Evolutionary conservation across 2,329 filamentous ascomycete species (phyloP).

Genomic region (Pseudonectria foliicola): DNA sequence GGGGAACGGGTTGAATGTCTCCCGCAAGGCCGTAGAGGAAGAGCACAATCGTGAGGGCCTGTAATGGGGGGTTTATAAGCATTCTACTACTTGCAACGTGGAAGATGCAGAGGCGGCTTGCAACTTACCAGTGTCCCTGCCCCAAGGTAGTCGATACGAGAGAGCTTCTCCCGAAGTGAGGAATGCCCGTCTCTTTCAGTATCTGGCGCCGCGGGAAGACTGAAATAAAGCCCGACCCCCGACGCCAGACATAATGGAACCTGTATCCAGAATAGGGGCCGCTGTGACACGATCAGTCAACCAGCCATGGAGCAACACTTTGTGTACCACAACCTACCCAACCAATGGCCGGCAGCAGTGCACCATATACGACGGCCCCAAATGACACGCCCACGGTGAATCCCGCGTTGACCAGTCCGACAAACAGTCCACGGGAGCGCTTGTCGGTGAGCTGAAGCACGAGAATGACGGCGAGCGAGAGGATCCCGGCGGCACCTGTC

Average conservation of each 20-base stretch:
- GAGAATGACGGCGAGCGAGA: slow-evolving; percentile 67
- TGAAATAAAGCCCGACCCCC: slow-evolving; percentile 55
- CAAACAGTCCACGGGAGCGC: slow-evolving; percentile 61
- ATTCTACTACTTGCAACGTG: neutral
- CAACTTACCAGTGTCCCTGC: slow-evolving; percentile 54
- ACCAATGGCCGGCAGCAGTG: slow-evolving; percentile 54
- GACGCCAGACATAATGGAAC: slow-evolving; percentile 55
- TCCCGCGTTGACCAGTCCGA: slow-evolving; percentile 66
- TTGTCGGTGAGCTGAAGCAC: slow-evolving; percentile 66
- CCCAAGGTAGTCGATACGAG: slow-evolving; percentile 67
- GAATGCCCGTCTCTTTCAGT: slow-evolving; percentile 5
- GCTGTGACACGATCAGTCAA: no score
- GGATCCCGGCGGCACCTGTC: slow-evolving; percentile 61
- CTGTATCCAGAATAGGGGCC: slow-evolving; percentile 67
- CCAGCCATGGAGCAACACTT: no score
- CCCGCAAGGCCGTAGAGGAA: slow-evolving; percentile 66
- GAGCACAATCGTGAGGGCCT: slow-evolving; percentile 59
- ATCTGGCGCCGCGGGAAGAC: slow-evolving; percentile 45
- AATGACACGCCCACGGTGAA: slow-evolving; percentile 66
- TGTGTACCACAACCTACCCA: slow-evolving; percentile 52
- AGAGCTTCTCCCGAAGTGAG: slow-evolving; percentile 47
- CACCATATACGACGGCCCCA: slow-evolving; percentile 64
- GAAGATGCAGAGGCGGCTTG: no score
- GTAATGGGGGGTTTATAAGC: slow-evolving; percentile 9
- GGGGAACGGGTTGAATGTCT: slow-evolving; percentile 50